Percentiles rank a stretch among this genome's conserved stretches.
Evolutionary conservation across 2,329 filamentous ascomycete genomes (phyloP).

Genomic region (Parastagonospora avenae): DNA sequence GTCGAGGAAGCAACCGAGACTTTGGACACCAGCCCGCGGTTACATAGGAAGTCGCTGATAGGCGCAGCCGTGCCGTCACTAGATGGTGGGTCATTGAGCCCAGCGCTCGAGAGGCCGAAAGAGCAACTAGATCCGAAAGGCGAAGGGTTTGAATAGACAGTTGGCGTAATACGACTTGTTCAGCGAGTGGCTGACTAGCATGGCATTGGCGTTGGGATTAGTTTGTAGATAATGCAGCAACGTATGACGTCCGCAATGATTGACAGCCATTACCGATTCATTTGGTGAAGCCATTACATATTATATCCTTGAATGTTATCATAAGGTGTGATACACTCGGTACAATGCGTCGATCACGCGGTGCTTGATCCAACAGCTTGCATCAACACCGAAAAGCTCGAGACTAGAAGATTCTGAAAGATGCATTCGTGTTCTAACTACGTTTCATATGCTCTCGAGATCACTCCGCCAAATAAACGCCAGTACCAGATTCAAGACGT

Average conservation of each 20-base stretch:
- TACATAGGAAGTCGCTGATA: conserved; percentile 53
- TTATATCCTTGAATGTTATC: too few relatives aligned
- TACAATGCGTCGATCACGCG: not conserved
- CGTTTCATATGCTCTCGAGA: conserved; percentile 12
- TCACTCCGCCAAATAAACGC: conserved; percentile 25
- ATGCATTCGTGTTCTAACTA: conserved; percentile 3
- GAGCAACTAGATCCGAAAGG: conserved; percentile 28
- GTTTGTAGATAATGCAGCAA: conserved; percentile 3
- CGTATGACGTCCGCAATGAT: not conserved
- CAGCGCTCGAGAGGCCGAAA: conserved; percentile 29
- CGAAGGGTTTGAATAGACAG: conserved; percentile 39
- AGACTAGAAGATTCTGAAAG: not conserved
- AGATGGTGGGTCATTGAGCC: conserved; percentile 38
- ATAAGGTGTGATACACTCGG: too few relatives aligned
- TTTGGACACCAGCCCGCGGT: conserved; percentile 40
- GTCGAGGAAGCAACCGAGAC: conserved; percentile 47
- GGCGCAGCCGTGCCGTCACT: conserved; percentile 31
- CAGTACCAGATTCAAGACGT: conserved; percentile 30
- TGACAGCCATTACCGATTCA: too few relatives aligned
- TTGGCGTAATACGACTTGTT: not conserved
- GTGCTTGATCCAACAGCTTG: not conserved
- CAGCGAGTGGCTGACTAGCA: not conserved
- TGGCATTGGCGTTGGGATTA: conserved; percentile 4
- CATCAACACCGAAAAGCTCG: too few relatives aligned
- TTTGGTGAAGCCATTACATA: not conserved